phyloP scores from a whole-genome alignment of 306 rosid species.

The Vigna radiata region DNA sequence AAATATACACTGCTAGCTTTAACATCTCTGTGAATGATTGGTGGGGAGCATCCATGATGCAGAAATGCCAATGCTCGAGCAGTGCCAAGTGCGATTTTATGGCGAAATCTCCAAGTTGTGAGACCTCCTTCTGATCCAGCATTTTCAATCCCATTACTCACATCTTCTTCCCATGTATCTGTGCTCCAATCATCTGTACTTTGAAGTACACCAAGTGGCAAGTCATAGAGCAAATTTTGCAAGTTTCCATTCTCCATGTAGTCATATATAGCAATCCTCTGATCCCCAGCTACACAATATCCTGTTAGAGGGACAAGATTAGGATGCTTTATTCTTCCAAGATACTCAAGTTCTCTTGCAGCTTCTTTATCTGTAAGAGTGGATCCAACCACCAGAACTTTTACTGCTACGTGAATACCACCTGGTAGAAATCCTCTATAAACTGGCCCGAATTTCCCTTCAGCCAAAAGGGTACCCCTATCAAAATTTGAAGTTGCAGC shows the following conservation, averaged over 20 bases:
- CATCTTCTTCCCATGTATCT: conserved; percentile 82
- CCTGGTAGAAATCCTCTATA: conserved; percentile 87
- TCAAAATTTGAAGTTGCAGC: conserved; percentile 88
- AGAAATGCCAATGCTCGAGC: conserved; percentile 91
- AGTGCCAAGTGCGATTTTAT: conserved; percentile 79
- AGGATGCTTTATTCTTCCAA: conserved; percentile 87
- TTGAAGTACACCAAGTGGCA: conserved; percentile 77
- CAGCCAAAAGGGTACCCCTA: conserved; percentile 86
- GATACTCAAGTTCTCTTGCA: conserved; percentile 85
- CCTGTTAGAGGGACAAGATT: conserved; percentile 93
- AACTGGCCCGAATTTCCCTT: conserved; percentile 93
- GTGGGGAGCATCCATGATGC: conserved; percentile 93
- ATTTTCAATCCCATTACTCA: conserved; percentile 62
- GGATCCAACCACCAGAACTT: conserved; percentile 84
- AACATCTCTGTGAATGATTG: conserved; percentile 82
- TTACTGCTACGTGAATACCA: conserved; percentile 85
- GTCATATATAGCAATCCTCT: conserved; percentile 86
- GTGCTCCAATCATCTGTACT: conserved; percentile 86
- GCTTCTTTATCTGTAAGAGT: conserved; percentile 86
- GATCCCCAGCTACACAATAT: conserved; percentile 94
- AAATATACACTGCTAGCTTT: conserved; percentile 90
- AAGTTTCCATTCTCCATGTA: conserved; percentile 94
- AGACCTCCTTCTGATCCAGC: conserved; percentile 75
- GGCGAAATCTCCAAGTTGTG: conserved; percentile 83
- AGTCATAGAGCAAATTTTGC: conserved; percentile 87